Conservation (phyloP, 176 grass and related monocot species). For the Aegilops umbellulata region DNA sequence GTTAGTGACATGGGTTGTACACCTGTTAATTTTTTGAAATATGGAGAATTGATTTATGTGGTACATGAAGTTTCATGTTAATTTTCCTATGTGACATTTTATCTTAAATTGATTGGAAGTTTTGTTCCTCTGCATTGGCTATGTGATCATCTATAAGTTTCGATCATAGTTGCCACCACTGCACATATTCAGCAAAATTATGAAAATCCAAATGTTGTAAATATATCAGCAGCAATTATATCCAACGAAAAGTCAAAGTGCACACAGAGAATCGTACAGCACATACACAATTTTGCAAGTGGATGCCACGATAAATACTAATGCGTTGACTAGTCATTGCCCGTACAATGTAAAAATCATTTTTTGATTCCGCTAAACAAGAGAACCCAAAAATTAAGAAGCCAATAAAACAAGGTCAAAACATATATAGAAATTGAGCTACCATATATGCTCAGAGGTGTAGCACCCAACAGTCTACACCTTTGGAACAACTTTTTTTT, state of each 20-base stretch:
- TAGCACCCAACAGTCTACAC: conserved; percentile 18
- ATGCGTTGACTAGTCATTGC: not conserved
- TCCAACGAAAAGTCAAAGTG: too few relatives aligned
- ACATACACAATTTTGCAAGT: not conserved
- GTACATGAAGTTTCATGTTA: not conserved
- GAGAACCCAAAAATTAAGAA: not conserved
- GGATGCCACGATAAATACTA: not conserved
- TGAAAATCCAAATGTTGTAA: too few relatives aligned
- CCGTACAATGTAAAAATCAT: not conserved
- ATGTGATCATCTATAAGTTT: not conserved
- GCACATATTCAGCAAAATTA: too few relatives aligned
- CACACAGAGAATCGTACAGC: not conserved
- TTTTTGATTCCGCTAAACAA: not conserved
- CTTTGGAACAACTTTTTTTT: not conserved
- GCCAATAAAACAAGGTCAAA: not conserved
- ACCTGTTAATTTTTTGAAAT: not conserved
- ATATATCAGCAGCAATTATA: too few relatives aligned
- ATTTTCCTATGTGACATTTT: not conserved
- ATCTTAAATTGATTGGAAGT: not conserved
- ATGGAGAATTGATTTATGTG: not conserved
- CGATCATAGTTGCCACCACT: too few relatives aligned
- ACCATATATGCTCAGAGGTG: not conserved
- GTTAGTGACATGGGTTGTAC: too few relatives aligned
- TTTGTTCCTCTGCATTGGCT: not conserved
- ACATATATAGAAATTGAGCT: not conserved